phyloP scores from a whole-genome alignment of 176 grass and related monocot genomes.

The Aegilops longissima region DNA sequence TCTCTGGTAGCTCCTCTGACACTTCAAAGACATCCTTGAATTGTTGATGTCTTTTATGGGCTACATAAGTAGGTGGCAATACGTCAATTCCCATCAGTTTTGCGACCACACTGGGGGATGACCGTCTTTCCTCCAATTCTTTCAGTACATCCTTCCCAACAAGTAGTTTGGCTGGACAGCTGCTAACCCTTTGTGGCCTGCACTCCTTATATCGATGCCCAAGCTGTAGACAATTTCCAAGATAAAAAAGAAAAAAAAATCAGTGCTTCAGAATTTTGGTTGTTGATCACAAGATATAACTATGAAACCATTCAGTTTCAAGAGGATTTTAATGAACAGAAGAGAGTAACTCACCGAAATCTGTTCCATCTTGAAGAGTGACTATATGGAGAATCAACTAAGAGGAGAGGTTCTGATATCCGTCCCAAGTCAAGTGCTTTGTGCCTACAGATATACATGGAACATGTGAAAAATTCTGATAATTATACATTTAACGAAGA shows the following conservation, averaged over 20 bases:
- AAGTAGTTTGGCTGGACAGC: conserved; percentile 37
- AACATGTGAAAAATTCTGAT: conserved; percentile 7
- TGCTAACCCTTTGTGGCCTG: conserved; percentile 32
- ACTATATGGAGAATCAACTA: neutral
- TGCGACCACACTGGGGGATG: conserved; percentile 70
- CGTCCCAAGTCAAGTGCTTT: neutral
- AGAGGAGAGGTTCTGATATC: conserved; percentile 13
- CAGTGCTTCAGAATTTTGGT: conserved; percentile 22
- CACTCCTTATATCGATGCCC: conserved; percentile 45
- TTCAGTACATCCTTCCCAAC: conserved; percentile 46
- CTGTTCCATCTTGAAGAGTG: conserved; percentile 37
- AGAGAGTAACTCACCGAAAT: conserved; percentile 40
- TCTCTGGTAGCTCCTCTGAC: conserved; percentile 29
- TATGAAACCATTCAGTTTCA: neutral
- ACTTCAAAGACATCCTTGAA: conserved; percentile 74
- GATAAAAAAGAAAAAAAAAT: neutral
- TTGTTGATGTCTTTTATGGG: conserved; percentile 33
- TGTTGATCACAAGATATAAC: neutral
- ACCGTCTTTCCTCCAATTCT: conserved; percentile 47
- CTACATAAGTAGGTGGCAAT: conserved; percentile 35
- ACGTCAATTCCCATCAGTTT: conserved; percentile 78
- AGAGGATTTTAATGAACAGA: neutral
- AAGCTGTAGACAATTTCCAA: conserved; percentile 33
- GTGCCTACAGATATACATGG: conserved; percentile 19
- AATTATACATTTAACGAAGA: neutral